Conservation (phyloP, 1,139 yeast species). For the Yamadazyma dushanensis region DNA sequence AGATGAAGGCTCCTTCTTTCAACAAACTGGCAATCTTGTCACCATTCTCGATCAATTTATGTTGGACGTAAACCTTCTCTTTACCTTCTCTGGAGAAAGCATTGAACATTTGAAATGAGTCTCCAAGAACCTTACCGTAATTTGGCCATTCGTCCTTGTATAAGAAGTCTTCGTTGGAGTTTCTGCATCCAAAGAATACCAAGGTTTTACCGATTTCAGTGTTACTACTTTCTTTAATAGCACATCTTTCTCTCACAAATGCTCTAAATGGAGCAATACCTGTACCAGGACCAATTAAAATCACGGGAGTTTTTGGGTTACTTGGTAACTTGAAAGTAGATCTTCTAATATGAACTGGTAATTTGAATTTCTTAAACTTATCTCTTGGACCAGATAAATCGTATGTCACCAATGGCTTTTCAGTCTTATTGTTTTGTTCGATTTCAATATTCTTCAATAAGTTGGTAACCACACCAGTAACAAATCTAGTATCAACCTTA, state of each 20-base stretch:
- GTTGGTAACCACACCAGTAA: conserved; percentile 91
- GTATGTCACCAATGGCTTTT: conserved; percentile 55
- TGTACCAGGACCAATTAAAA: conserved; percentile 97
- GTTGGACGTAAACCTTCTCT: conserved; percentile 85
- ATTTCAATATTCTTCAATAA: conserved; percentile 73
- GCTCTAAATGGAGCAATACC: conserved; percentile 99
- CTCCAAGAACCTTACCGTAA: conserved; percentile 64
- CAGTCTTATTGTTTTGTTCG: conserved; percentile 51
- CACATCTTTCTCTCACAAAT: conserved; percentile 77
- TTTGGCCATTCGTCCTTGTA: conserved; percentile 86
- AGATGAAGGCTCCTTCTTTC: conserved; percentile 77
- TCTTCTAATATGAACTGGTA: conserved; percentile 92
- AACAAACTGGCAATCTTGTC: conserved; percentile 57
- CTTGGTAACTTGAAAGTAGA: conserved; percentile 95
- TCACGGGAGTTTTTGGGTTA: conserved; percentile 78
- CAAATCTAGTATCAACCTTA: conserved; percentile 37
- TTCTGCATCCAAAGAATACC: conserved; percentile 87
- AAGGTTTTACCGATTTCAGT: conserved; percentile 69
- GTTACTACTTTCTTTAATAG: conserved; percentile 43
- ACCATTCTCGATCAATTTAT: conserved; percentile 64
- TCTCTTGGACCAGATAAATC: conserved; percentile 82
- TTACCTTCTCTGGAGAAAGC: conserved; percentile 83
- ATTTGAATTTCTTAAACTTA: conserved; percentile 52
- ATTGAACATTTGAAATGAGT: conserved; percentile 65
- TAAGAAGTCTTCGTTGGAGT: conserved; percentile 69